These are phyloP conservation scores for Hypoxylon lenormandii DNA, from an alignment of 495 filamentous ascomycete genomes.

Conservation along the genomic window DNA sequence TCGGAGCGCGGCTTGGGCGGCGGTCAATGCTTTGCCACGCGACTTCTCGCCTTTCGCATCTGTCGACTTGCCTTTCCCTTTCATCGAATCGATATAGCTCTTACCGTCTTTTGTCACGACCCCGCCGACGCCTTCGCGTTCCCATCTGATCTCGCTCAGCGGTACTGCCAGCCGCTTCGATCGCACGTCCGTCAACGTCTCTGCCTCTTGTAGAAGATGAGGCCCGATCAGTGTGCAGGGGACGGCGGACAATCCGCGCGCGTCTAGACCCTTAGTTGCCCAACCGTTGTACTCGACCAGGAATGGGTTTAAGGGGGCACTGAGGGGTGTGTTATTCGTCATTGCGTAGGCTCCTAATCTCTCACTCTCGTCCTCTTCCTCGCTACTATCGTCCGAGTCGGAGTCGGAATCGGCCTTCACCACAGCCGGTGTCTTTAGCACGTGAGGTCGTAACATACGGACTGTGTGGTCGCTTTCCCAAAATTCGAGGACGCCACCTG, in stretches of 20 bases:
- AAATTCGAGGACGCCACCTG: constrained; percentile 84
- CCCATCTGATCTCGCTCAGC: constrained; percentile 88
- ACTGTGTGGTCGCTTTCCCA: constrained; percentile 86
- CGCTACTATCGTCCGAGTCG: constrained; percentile 55
- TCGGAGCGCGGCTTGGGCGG: constrained; percentile 79
- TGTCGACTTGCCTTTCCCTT: constrained; percentile 45
- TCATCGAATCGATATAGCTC: constrained; percentile 60
- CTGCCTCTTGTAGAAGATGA: constrained; percentile 82
- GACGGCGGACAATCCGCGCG: constrained; percentile 73
- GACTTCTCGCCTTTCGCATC: constrained; percentile 40
- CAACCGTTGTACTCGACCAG: constrained; percentile 86
- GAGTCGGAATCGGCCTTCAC: constrained; percentile 62
- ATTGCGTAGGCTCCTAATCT: constrained; percentile 82
- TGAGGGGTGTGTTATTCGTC: constrained; percentile 83
- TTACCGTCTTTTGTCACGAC: constrained; percentile 66
- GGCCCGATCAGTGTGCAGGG: constrained; percentile 84
- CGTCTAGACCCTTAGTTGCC: constrained; percentile 80
- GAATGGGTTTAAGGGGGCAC: constrained; percentile 79
- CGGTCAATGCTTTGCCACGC: constrained; percentile 66
- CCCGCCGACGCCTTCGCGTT: constrained; percentile 75
- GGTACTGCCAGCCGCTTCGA: constrained; percentile 84
- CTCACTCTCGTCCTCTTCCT: constrained; percentile 72
- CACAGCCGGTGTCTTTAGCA: constrained; percentile 67
- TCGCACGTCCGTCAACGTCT: constrained; percentile 75
- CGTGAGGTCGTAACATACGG: constrained; percentile 80